Base-by-base conservation (phyloP, 75 land plant genomes). In the Picea glauca region DNA sequence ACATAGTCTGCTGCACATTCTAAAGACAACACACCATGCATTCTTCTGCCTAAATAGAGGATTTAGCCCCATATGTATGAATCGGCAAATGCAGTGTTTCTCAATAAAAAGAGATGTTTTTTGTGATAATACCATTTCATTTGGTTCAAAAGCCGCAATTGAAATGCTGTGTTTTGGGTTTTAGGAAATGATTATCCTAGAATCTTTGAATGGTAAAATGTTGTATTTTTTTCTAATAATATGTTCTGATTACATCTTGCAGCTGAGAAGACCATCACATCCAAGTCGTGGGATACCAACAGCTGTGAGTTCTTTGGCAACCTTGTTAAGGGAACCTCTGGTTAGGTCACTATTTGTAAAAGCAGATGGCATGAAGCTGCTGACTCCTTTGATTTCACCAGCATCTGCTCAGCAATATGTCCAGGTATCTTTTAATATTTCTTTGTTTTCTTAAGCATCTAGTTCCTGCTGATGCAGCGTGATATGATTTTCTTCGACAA, bases 381-480 rank as follows among this genome's bases (percentile, higher is more conserved):
- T 96, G 17, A 74, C 86, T 76, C 95, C 98, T 59, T 81, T 96
- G 77, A 91, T 96, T 68, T 83, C 93, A 75, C 95, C 98, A n/a
- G 95, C 99, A 79, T 88, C 98, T 72, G 91, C 84, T 77, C 99
- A 96, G 82, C 98, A 96, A 75, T 87, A 94, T 72, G 91, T 94
- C n/a, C 95, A 94, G 99, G 91, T 96, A 58, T 92, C 94, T 12
- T 96, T 94, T 84, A 98, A 96, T 85, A 85, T 98, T 9, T 88
- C 91, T 74, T 87, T 96, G 14, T 94, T 17, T 66, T 26, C 17
- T 66, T 33, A 66, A 33, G 43, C 8, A 5, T 1, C 7, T 17
- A 35, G 70, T 66, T 21, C n/a, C 9, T 33, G 43, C 35, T 38
- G 35, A 66, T 66, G 43, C 3, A 35, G 70, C 18, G 13, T 66